These are phyloP conservation scores for Rhizopogon rudus DNA, from an alignment of 768 basidiomycete species.

Conservation along the genomic window DNA sequence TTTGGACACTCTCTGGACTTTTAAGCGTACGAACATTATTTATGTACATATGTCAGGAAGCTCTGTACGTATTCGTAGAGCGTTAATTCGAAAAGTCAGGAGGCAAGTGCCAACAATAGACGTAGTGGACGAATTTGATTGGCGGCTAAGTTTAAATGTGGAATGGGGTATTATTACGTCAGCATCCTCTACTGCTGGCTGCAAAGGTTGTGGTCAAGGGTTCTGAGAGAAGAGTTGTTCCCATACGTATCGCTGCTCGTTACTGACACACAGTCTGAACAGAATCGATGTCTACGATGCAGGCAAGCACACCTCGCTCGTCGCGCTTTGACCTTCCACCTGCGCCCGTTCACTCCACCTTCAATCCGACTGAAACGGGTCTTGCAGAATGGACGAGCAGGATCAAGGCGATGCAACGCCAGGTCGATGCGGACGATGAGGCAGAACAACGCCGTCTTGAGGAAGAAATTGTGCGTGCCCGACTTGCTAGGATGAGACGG, in stretches of 20 bases:
- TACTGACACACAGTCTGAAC: background rate
- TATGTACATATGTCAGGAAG: background rate
- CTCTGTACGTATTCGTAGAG: background rate
- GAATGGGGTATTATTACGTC: background rate
- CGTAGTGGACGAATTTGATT: too few relatives aligned
- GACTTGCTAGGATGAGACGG: slow-evolving; percentile 41
- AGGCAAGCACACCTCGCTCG: slow-evolving; percentile 21
- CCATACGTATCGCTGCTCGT: background rate
- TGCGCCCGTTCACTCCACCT: slow-evolving; percentile 17
- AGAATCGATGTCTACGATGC: slow-evolving; percentile 19
- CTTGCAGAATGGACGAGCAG: slow-evolving; percentile 80
- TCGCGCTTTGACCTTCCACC: slow-evolving; percentile 35
- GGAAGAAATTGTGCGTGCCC: slow-evolving; percentile 46
- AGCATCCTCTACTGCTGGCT: background rate
- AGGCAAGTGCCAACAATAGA: too few relatives aligned
- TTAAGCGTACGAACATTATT: background rate
- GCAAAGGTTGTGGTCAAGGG: background rate
- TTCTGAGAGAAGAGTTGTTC: background rate
- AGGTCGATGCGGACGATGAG: slow-evolving; percentile 79
- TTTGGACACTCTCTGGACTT: background rate
- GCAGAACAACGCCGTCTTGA: slow-evolving; percentile 66
- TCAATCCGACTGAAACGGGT: slow-evolving; percentile 45
- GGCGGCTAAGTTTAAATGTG: too few relatives aligned
- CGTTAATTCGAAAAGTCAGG: background rate
- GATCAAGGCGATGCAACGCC: slow-evolving; percentile 75